Conservation (phyloP, 192 early-diverging fungal species). For the Dissophora ornata region DNA sequence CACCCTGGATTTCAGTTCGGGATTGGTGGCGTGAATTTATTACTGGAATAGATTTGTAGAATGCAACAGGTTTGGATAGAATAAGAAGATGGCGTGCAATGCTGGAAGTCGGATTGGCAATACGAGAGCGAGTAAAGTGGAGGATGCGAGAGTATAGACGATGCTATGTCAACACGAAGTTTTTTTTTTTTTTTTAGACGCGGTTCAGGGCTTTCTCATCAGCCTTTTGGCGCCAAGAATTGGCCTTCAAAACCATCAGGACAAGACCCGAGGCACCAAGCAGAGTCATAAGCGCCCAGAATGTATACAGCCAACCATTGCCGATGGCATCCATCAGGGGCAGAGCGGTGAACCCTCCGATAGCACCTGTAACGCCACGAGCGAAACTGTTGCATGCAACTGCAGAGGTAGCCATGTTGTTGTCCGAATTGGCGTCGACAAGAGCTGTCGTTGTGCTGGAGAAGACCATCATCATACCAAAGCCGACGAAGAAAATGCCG, state of each 20-base stretch:
- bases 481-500: slow-evolving; percentile 34
- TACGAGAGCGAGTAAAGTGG: no score
- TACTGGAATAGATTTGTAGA: no score
- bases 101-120: no score
- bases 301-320: slow-evolving; percentile 44
- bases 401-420: slow-evolving; percentile 37
- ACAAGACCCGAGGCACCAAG: slow-evolving; percentile 16
- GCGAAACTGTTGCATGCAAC: slow-evolving; percentile 53
- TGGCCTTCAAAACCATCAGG: slow-evolving; percentile 23
- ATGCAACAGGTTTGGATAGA: no score
- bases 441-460: slow-evolving; percentile 39
- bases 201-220: slow-evolving; percentile 31
- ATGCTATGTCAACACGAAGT: no score
- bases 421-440: slow-evolving; percentile 47
- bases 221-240: slow-evolving; percentile 24
- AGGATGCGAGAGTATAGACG: no score
- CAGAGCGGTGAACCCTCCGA: slow-evolving; percentile 30
- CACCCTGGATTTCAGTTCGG: no score
- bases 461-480: slow-evolving; percentile 49
- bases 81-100: no score
- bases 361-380: slow-evolving; percentile 28
- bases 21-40: no score
- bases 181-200: slow-evolving; percentile 17
- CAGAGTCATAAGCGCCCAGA: slow-evolving; percentile 37
- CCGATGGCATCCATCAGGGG: slow-evolving; percentile 28